These are phyloP conservation scores for Telfairia occidentalis DNA, from an alignment of 331 rosid genomes.

Conservation along the genomic window DNA sequence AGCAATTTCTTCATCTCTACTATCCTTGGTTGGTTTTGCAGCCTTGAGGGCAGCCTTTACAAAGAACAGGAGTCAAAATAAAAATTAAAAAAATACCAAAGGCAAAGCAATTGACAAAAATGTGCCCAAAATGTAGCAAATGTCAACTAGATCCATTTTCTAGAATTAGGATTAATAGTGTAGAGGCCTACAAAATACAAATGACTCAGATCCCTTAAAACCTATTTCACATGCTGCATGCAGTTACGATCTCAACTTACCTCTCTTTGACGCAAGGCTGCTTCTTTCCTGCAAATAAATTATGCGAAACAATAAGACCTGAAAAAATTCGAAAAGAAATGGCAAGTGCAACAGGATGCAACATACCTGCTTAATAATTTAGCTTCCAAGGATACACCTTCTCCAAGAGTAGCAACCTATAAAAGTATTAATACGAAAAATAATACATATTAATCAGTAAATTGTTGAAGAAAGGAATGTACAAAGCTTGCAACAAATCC, in stretches of 20 bases:
- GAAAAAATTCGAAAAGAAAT: conserved; percentile 6
- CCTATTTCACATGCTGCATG: conserved; percentile 10
- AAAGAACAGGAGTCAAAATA: conserved; percentile 21
- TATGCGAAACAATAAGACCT: conserved; percentile 18
- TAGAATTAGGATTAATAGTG: background rate
- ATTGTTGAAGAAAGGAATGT: background rate
- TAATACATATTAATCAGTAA: background rate
- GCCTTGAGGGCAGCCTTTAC: conserved; percentile 87
- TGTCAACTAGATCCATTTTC: background rate
- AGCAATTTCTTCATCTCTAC: conserved; percentile 61
- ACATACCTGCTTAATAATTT: conserved; percentile 75
- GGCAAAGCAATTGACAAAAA: background rate
- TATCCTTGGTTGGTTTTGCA: conserved; percentile 71
- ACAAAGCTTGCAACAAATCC: background rate
- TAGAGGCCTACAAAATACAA: background rate
- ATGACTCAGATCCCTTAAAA: background rate
- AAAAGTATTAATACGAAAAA: conserved; percentile 2
- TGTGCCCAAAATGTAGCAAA: background rate
- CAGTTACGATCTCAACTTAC: conserved; percentile 27
- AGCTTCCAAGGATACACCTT: conserved; percentile 93
- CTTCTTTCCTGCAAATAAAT: conserved; percentile 81
- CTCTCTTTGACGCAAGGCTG: conserved; percentile 91
- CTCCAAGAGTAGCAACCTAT: conserved; percentile 92
- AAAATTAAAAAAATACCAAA: background rate
- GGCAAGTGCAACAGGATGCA: conserved; percentile 11